These are phyloP conservation scores for Lycium barbarum DNA, from an alignment of 257 asterid species.

Conservation along the genomic window DNA sequence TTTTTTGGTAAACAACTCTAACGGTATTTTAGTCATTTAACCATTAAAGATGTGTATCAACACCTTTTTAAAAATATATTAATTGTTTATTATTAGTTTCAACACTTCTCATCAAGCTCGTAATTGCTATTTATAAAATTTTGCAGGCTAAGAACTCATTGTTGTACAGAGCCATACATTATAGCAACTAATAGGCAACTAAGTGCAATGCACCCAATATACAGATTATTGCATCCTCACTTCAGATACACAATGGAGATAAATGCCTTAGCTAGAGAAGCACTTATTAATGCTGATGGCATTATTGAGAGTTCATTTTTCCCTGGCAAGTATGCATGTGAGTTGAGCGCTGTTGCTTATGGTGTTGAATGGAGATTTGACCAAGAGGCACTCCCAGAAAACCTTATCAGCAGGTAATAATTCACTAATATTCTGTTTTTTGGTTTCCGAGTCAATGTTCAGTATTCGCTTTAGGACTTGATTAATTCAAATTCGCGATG, in stretches of 20 bases:
- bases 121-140: too few relatives aligned
- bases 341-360: slow-evolving; percentile 69
- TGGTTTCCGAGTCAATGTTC: background rate
- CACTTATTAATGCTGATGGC: slow-evolving; percentile 63
- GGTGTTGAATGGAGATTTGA: slow-evolving; percentile 75
- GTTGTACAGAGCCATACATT: slow-evolving; percentile 77
- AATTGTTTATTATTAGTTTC: too few relatives aligned
- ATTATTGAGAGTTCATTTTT: slow-evolving; percentile 61
- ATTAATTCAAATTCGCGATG: background rate
- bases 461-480: background rate
- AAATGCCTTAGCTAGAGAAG: slow-evolving; percentile 71
- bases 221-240: slow-evolving; percentile 72
- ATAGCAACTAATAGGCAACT: slow-evolving; percentile 75
- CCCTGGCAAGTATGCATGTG: slow-evolving; percentile 60
- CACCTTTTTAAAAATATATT: too few relatives aligned
- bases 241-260: slow-evolving; percentile 92
- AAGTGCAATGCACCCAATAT: slow-evolving; percentile 82
- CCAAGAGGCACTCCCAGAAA: slow-evolving; percentile 68
- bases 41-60: too few relatives aligned
- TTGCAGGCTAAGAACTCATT: slow-evolving; percentile 81
- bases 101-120: too few relatives aligned
- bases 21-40: too few relatives aligned
- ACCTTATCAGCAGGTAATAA: slow-evolving; percentile 70
- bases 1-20: too few relatives aligned
- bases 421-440: background rate